Percentiles rank a stretch among this genome's conserved stretches.
phyloP scores from a whole-genome alignment of 2,329 filamentous ascomycete species.

The Fusarium fracticaudum region DNA sequence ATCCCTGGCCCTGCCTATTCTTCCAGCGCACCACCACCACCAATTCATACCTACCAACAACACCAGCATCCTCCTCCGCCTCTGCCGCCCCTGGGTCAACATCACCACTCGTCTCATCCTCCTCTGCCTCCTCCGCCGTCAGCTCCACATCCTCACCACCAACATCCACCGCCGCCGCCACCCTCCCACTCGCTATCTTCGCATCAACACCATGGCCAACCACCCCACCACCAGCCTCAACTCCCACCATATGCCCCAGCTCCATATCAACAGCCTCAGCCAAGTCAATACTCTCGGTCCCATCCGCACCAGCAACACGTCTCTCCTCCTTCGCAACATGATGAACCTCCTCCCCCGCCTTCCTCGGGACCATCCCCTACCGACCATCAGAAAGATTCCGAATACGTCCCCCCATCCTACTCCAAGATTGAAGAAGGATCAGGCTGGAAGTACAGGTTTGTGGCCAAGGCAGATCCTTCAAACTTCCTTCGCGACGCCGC shows the following conservation, averaged over 20 bases:
- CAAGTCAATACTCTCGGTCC: constrained; percentile 37
- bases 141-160: constrained; percentile 22
- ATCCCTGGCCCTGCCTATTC: constrained; percentile 42
- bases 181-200: constrained; percentile 36
- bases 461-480: not conserved
- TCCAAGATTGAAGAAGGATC: constrained; percentile 49
- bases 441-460: constrained; percentile 50
- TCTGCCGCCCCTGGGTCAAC: constrained; percentile 33
- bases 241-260: constrained; percentile 34
- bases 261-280: constrained; percentile 39
- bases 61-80: constrained; percentile 37
- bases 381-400: constrained; percentile 26
- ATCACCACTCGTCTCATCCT: constrained; percentile 35
- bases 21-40: constrained; percentile 25
- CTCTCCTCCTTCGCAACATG: constrained; percentile 32
- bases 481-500: not conserved
- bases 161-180: constrained; percentile 18
- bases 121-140: constrained; percentile 21
- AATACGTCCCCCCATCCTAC: constrained; percentile 40
- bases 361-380: constrained; percentile 23
- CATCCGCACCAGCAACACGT: constrained; percentile 39
- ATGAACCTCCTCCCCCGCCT: constrained; percentile 35
- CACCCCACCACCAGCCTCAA: constrained; percentile 31
- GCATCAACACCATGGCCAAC: constrained; percentile 32
- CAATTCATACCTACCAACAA: constrained; percentile 40